These are phyloP conservation scores for Curvularia sp. DNA, from an alignment of 2,329 filamentous ascomycete genomes.

Conservation along the genomic window DNA sequence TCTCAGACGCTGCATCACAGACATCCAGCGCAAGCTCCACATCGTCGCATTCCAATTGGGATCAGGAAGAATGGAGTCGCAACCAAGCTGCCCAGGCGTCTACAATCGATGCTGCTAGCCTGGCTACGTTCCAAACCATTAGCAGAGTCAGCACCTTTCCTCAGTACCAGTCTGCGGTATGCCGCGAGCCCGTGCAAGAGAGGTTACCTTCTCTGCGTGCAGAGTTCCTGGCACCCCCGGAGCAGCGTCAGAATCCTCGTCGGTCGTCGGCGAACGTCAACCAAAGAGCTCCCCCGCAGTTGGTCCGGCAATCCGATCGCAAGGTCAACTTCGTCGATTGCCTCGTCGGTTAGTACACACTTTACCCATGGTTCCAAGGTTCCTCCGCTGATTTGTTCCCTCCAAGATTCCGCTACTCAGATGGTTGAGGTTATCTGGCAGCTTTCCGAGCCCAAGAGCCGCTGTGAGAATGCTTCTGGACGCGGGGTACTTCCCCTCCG, in stretches of 20 bases:
- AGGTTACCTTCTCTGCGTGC: conserved; percentile 44
- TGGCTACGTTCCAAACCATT: conserved; percentile 42
- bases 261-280: conserved; percentile 63
- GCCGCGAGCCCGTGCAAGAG: conserved; percentile 41
- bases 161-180: conserved; percentile 50
- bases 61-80: conserved; percentile 47
- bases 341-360: conserved; percentile 83
- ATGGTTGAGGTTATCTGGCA: conserved; percentile 99
- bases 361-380: conserved; percentile 45
- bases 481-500: conserved; percentile 86
- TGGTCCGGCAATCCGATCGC: conserved; percentile 87
- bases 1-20: conserved; percentile 72
- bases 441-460: conserved; percentile 79
- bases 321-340: conserved; percentile 96
- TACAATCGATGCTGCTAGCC: conserved; percentile 30
- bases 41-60: conserved; percentile 65
- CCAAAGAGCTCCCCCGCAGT: conserved; percentile 71
- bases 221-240: conserved; percentile 61
- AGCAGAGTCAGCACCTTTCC: conserved; percentile 47
- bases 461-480: conserved; percentile 68
- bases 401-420: conserved; percentile 90
- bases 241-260: conserved; percentile 69
- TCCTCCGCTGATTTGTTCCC: conserved; percentile 37
- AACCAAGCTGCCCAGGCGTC: conserved; percentile 31
- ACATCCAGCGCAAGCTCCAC: conserved; percentile 70